Evolutionary conservation across 129 eudicot species (phyloP), one percentile per base, ranked within the genome.

Genomic region (Tagetes patula): DNA sequence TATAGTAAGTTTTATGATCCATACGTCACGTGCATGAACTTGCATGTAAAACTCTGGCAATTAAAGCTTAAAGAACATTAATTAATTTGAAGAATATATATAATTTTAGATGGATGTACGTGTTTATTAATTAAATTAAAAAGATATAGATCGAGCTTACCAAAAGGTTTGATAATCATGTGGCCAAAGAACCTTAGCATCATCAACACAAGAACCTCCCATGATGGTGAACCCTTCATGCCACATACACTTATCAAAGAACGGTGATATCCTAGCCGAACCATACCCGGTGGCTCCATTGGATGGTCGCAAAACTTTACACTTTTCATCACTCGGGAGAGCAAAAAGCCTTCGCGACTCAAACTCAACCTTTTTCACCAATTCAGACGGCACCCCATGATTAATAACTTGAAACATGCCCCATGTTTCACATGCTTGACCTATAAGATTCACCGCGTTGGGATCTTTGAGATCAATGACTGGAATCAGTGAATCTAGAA

Each of bases 171-270:
- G 76, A 65, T 77, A 85, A 42, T 89, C 85, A 80, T 78, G 49
- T 30, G 97, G 94, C 97, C 97, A 92, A 76, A 92, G 87, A 46
- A 36, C 48, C 32, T 64, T 87, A 45, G 94, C 97, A 83, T 87
- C 83, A 72, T 82, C 88, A 73, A 61, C 75, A 56, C 86, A 74
- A 53, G 91, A 80, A 36, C 88, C 27, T 20, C 27, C 96, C 72
- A 75, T 77, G 60, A 92, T 85, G 53, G 88, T 83, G 81, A 83
- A 89, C 27, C 97, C 97, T 75, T 92, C 97, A 81, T 83, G 85
- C 97, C 97, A 92, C 91, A 89, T 75, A 27, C 71, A 37, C 84
- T 92, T 89, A 3, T 76, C 34, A 75, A 74, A 92, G 72, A 82
- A 87, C 0, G 85, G 79, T 1, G 94, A 39, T 3, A 88, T 89